Base-by-base conservation (phyloP, 176 grass and related monocot species). In the Dactylis glomerata region DNA sequence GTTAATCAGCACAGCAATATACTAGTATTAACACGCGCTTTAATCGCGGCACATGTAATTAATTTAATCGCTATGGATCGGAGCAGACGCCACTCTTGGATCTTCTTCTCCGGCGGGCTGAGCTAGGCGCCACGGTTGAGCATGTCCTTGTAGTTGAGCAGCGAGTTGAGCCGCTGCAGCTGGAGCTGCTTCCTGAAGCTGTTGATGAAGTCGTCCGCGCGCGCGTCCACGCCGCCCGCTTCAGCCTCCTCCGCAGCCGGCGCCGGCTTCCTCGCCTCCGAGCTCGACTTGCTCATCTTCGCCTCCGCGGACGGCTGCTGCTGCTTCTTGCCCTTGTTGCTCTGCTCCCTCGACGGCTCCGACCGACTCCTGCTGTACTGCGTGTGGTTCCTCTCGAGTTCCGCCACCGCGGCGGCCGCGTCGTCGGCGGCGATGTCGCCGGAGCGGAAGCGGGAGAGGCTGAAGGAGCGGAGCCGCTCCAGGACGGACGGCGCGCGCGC, bases 101-200 rank as follows among this genome's bases (percentile, higher is more conserved):
- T 69, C 68, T 72, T 37, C 24, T 16, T 9, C 69, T 13, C 42
- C 40, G 3, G 24, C 63, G 19, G 15, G 24, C 57, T 28, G 57
- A 27, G 50, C 78, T 86, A 63, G 82, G n/a, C 24, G 47, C 56
- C 80, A 58, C 82, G 68, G 59, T 86, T 91, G 46, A 95, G 86
- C 93, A 92, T 87, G 63, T 92, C 93, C 49, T 84, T 95, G 69
- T 92, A 91, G 82, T 90, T 92, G 74, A 95, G 46, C 54, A 95
- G 85, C 68, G 96, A 98, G 85, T 98, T 91, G 36, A 93, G 84
- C 80, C 96, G 83, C 89, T 98, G 96, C 61, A 98, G 89, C 27
- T 90, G 82, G 24, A 97, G 89, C 75, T 97, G 91, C 76, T 97
- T 80, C 83, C 88, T 22, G 80, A 97, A 97, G 30, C 74, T 77